These are phyloP conservation scores for Pyrrhoderma noxium DNA, from an alignment of 1,284 basidiomycete genomes.

Conservation along the genomic window DNA sequence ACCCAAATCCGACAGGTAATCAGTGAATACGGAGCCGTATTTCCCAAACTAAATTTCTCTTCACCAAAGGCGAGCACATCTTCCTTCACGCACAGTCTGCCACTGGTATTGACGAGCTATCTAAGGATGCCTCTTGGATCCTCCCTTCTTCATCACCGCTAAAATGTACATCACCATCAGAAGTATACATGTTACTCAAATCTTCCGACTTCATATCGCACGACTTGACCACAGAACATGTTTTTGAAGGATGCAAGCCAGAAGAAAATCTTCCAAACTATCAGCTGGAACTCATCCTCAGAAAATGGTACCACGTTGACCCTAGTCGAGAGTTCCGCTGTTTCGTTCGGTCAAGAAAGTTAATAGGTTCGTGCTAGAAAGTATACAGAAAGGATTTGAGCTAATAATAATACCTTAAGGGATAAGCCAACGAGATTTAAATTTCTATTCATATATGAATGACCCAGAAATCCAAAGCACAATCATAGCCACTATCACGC, in stretches of 20 bases:
- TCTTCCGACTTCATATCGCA: constrained; percentile 87
- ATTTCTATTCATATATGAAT: constrained; percentile 85
- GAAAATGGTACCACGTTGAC: constrained; percentile 88
- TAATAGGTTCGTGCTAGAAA: constrained; percentile 52
- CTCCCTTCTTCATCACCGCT: constrained; percentile 81
- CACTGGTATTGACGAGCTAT: constrained; percentile 4
- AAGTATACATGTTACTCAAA: constrained; percentile 91
- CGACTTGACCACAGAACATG: constrained; percentile 55
- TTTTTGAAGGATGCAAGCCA: constrained; percentile 53
- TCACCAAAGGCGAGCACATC: constrained; percentile 58
- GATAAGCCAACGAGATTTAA: constrained; percentile 85
- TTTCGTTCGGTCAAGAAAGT: constrained; percentile 65
- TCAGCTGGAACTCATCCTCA: constrained; percentile 79
- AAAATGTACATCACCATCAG: constrained; percentile 80
- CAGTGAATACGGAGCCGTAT: constrained; percentile 71
- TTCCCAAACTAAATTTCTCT: constrained; percentile 94
- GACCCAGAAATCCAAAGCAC: constrained; percentile 45
- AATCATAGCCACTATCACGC: constrained; percentile 47
- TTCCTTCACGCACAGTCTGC: constrained; percentile 4
- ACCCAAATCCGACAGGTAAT: constrained; percentile 64
- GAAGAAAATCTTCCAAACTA: constrained; percentile 30
- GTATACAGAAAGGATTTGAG: no score
- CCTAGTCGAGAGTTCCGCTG: constrained; percentile 80
- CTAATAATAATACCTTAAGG: no score
- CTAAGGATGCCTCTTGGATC: constrained; percentile 88